Percentiles rank a stretch among this genome's conserved stretches.
Conservation (phyloP, 176 grass and related monocot genomes). For the Oryza coarctata region DNA sequence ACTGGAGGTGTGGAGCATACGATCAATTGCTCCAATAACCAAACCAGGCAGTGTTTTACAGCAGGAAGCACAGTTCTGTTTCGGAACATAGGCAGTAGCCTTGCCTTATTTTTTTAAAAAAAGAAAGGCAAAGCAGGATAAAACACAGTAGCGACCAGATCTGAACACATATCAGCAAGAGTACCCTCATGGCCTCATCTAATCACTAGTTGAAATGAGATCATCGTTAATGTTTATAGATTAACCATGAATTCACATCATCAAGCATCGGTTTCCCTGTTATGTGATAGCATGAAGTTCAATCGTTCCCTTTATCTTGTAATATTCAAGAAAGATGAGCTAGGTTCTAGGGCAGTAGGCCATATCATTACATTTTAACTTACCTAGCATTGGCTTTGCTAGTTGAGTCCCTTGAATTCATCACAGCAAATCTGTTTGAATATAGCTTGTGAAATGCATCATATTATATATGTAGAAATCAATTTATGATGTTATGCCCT, state of each 20-base stretch:
- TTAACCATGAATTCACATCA: not conserved
- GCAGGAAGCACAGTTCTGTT: not conserved
- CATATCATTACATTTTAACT: conserved; percentile 2
- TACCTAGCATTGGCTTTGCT: not conserved
- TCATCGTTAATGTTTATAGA: not conserved
- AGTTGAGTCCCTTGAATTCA: not conserved
- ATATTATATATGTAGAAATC: not conserved
- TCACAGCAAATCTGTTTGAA: not conserved
- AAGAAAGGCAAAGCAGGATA: not conserved
- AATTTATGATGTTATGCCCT: not conserved
- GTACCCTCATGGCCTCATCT: not conserved
- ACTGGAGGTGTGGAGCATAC: not conserved
- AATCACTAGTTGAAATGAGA: not conserved
- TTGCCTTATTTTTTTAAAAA: not conserved
- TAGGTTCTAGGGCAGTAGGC: not conserved
- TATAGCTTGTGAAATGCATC: not conserved
- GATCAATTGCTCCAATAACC: not conserved
- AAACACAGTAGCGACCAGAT: not conserved
- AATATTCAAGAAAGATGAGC: not conserved
- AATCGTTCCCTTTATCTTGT: not conserved
- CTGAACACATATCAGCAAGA: not conserved
- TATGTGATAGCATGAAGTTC: not conserved
- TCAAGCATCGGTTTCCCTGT: not conserved
- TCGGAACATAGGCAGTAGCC: not conserved
- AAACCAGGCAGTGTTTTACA: not conserved